Evolutionary conservation across 768 basidiomycete genomes (phyloP).

Genomic region (Hygrocybe coccinea): DNA sequence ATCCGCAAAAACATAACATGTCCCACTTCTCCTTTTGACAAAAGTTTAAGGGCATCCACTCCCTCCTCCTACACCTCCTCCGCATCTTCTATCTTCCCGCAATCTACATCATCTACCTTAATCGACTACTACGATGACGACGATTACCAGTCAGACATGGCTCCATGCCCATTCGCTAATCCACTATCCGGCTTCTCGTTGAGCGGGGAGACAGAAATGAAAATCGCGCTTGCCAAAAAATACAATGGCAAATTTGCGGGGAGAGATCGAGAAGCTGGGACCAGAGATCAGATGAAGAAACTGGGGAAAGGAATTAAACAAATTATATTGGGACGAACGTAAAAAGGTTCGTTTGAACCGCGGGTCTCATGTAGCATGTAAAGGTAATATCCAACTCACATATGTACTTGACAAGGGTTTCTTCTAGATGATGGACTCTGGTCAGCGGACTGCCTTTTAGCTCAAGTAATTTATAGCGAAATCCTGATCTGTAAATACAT

Average conservation of each 20-base stretch:
- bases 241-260: slow-evolving; percentile 16
- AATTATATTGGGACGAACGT: slow-evolving; percentile 13
- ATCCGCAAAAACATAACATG: slow-evolving; percentile 45
- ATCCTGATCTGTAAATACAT: too few species aligned
- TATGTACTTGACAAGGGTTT: too few species aligned
- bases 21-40: slow-evolving; percentile 32
- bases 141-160: slow-evolving; percentile 22
- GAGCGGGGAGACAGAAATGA: slow-evolving; percentile 56
- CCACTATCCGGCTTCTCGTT: slow-evolving; percentile 43
- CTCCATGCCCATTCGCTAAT: slow-evolving; percentile 16
- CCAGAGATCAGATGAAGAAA: slow-evolving; percentile 26
- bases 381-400: too few species aligned
- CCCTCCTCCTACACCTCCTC: slow-evolving; percentile 22
- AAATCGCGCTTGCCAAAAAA: slow-evolving; percentile 48
- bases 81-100: slow-evolving; percentile 25
- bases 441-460: too few species aligned
- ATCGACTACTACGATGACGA: slow-evolving; percentile 31
- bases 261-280: slow-evolving; percentile 3
- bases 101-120: slow-evolving; percentile 19
- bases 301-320: slow-evolving; percentile 34
- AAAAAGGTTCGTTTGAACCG: not conserved
- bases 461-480: too few species aligned
- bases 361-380: too few species aligned
- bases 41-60: slow-evolving; percentile 24
- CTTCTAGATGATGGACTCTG: too few species aligned